These are phyloP conservation scores for Selenicereus undatus DNA, from an alignment of 148 eudicot genomes.

Conservation along the genomic window DNA sequence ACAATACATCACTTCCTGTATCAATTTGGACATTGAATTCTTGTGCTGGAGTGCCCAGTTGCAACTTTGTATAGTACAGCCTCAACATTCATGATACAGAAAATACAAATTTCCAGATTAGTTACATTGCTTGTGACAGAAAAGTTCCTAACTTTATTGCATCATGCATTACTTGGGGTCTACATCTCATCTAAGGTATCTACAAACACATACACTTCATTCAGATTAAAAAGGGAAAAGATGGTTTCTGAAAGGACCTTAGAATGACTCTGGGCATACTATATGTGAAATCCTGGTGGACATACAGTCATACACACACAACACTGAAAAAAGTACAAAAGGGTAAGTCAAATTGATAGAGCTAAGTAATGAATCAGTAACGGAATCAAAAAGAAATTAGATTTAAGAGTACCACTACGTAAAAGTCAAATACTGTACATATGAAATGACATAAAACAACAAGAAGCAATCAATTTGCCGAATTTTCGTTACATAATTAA, in stretches of 20 bases:
- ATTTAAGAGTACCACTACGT: neutral
- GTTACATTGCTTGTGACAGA: neutral
- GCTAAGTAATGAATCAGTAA: neutral
- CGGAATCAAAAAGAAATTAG: conserved; percentile 7
- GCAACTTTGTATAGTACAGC: conserved; percentile 77
- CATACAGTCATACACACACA: neutral
- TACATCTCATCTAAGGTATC: neutral
- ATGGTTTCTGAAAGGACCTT: neutral
- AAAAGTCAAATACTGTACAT: neutral
- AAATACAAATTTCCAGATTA: conserved; percentile 5
- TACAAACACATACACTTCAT: neutral
- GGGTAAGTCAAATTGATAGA: neutral
- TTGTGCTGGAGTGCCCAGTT: conserved; percentile 71
- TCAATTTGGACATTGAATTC: conserved; percentile 90
- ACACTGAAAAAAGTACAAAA: neutral
- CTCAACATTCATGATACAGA: conserved; percentile 29
- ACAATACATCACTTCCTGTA: conserved; percentile 92
- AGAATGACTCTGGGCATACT: neutral
- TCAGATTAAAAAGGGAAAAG: neutral
- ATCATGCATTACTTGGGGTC: neutral
- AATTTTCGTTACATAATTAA: neutral
- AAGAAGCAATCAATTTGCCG: conserved; percentile 6
- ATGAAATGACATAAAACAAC: neutral
- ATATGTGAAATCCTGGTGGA: neutral
- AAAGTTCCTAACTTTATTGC: neutral